These are phyloP conservation scores for Cladosporium colombiae DNA, from an alignment of 2,329 filamentous ascomycete genomes.

Conservation along the genomic window DNA sequence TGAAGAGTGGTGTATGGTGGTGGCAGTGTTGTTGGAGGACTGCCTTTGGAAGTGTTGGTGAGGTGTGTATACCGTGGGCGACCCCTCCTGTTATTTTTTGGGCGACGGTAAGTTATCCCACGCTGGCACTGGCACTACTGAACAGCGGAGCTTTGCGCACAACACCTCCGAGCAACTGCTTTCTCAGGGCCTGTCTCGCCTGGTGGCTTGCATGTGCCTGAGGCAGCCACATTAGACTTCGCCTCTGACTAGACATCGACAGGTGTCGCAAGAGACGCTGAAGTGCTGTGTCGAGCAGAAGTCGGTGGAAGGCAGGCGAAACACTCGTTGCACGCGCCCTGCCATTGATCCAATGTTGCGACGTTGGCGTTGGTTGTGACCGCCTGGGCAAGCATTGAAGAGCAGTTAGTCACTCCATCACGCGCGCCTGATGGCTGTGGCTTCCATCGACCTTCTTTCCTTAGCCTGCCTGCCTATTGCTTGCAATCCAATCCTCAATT, in stretches of 20 bases:
- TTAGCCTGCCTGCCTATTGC: background rate
- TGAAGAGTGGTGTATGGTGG: background rate
- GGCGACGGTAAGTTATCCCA: slow-evolving; percentile 6
- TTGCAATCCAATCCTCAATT: background rate
- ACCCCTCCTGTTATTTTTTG: slow-evolving; percentile 11
- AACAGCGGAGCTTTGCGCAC: background rate
- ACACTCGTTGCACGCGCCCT: slow-evolving; percentile 1
- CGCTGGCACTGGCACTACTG: background rate
- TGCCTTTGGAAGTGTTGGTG: background rate
- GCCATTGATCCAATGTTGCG: slow-evolving; percentile 12
- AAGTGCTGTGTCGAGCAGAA: background rate
- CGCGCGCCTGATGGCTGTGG: background rate
- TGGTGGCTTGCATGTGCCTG: background rate
- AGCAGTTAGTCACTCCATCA: slow-evolving; percentile 1
- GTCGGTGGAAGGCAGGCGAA: slow-evolving; percentile 5
- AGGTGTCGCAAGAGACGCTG: background rate
- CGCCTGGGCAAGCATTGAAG: background rate
- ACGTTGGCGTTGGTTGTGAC: background rate
- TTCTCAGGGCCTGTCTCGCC: background rate
- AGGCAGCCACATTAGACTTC: background rate
- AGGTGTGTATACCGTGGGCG: background rate
- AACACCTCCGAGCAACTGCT: background rate
- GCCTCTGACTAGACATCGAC: background rate
- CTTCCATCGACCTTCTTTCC: slow-evolving; percentile 1
- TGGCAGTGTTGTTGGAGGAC: background rate